phyloP scores from a whole-genome alignment of 495 filamentous ascomycete genomes.

The Talaromyces nanjingensis region DNA sequence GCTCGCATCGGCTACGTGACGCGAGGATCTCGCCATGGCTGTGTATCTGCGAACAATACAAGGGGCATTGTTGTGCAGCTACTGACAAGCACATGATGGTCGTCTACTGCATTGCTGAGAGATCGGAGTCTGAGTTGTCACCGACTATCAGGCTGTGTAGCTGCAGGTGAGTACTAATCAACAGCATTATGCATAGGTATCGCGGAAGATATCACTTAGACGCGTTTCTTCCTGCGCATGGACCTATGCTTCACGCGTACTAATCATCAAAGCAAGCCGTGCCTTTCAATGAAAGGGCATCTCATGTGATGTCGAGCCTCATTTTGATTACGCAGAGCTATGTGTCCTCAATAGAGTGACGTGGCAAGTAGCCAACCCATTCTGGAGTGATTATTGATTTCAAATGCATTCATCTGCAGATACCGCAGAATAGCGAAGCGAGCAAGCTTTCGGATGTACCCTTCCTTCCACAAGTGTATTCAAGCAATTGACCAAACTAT shows the following conservation, averaged over 20 bases:
- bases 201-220: neutral
- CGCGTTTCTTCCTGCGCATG: neutral
- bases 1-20: neutral
- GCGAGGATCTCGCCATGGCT: neutral
- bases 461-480: neutral
- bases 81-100: slow-evolving; percentile 1
- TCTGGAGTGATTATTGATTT: neutral
- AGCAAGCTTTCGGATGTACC: neutral
- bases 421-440: neutral
- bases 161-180: slow-evolving; percentile 1
- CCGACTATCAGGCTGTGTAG: neutral
- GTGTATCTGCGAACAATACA: neutral
- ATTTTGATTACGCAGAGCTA: neutral
- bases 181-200: neutral
- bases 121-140: slow-evolving; percentile 2
- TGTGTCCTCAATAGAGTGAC: neutral
- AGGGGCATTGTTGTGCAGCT: neutral
- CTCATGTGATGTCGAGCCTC: neutral
- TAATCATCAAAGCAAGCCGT: neutral
- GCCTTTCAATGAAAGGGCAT: neutral
- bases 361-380: neutral
- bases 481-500: neutral
- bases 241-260: neutral
- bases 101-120: neutral
- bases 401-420: neutral